Percentiles rank a stretch among this genome's conserved stretches.
phyloP scores from a whole-genome alignment of 2,329 filamentous ascomycete species.

The Hymenoscyphus occultus region DNA sequence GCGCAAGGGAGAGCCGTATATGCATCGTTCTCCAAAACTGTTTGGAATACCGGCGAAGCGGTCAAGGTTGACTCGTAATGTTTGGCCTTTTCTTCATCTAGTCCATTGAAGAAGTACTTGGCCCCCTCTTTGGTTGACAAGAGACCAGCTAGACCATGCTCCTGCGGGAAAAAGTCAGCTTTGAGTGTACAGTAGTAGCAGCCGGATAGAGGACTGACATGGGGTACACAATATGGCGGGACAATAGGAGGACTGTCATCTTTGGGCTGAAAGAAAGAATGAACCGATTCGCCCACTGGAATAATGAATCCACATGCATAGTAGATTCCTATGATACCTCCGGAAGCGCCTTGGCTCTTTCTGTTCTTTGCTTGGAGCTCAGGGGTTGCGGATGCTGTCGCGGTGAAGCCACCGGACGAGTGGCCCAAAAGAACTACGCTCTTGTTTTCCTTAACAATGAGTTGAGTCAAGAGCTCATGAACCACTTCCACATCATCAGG shows the following conservation, averaged over 20 bases:
- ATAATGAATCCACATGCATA: constrained; percentile 9
- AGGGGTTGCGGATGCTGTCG: constrained; percentile 4
- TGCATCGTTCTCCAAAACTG: constrained; percentile 14
- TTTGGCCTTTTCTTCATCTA: constrained; percentile 8
- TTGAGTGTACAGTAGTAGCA: too few species aligned
- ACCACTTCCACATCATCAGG: constrained; percentile 2
- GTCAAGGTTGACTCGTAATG: constrained; percentile 14
- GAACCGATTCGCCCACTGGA: constrained; percentile 8
- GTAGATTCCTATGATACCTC: constrained; percentile 10
- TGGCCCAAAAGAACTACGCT: constrained; percentile 9
- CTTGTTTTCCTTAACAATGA: constrained; percentile 1
- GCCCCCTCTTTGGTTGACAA: constrained; percentile 8
- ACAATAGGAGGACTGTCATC: constrained; percentile 7
- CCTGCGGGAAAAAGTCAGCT: too few species aligned
- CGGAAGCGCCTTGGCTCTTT: neutral
- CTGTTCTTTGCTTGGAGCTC: constrained; percentile 1
- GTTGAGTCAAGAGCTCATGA: neutral
- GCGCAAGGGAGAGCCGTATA: constrained; percentile 12
- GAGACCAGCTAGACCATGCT: neutral
- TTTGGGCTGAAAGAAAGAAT: constrained; percentile 14
- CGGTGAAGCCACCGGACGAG: constrained; percentile 10
- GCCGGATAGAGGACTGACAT: neutral
- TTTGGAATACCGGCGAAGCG: constrained; percentile 8
- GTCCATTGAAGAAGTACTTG: constrained; percentile 18
- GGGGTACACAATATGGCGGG: constrained; percentile 12